These are phyloP conservation scores for Ehretia macrophylla DNA, from an alignment of 257 asterid species.

Conservation along the genomic window DNA sequence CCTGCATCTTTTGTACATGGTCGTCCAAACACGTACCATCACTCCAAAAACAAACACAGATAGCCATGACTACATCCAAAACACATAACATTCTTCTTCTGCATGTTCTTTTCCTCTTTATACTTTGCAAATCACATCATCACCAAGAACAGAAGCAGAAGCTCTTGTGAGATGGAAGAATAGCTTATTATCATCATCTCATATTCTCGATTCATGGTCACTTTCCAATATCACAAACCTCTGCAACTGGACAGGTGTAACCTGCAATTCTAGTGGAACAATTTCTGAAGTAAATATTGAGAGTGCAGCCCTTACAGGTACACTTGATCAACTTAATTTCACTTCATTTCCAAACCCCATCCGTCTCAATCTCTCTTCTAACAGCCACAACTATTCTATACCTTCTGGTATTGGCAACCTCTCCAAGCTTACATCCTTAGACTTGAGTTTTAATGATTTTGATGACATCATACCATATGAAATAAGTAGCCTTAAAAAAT, in stretches of 20 bases:
- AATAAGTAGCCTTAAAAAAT: too few relatives aligned
- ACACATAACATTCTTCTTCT: background rate
- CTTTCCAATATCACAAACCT: too few relatives aligned
- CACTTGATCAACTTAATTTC: conserved; percentile 39
- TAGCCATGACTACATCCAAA: background rate
- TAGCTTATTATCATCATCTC: background rate
- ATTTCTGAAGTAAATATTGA: conserved; percentile 42
- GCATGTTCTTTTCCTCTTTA: background rate
- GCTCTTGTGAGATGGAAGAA: background rate
- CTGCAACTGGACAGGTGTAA: too few relatives aligned
- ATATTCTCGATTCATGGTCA: too few relatives aligned
- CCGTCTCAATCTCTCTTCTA: conserved; percentile 34
- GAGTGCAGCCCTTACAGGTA: too few relatives aligned
- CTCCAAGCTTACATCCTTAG: background rate
- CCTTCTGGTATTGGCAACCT: background rate
- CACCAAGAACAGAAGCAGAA: background rate
- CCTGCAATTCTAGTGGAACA: conserved; percentile 37
- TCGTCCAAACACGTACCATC: too few relatives aligned
- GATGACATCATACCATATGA: background rate
- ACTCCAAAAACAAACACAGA: too few relatives aligned
- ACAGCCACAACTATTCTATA: conserved; percentile 37
- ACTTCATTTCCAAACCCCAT: conserved; percentile 35
- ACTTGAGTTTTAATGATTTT: too few relatives aligned
- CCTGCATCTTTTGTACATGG: too few relatives aligned
- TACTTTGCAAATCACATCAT: background rate